Base-by-base conservation (phyloP, 2,329 filamentous ascomycete genomes). In the Didymella pinodella region DNA sequence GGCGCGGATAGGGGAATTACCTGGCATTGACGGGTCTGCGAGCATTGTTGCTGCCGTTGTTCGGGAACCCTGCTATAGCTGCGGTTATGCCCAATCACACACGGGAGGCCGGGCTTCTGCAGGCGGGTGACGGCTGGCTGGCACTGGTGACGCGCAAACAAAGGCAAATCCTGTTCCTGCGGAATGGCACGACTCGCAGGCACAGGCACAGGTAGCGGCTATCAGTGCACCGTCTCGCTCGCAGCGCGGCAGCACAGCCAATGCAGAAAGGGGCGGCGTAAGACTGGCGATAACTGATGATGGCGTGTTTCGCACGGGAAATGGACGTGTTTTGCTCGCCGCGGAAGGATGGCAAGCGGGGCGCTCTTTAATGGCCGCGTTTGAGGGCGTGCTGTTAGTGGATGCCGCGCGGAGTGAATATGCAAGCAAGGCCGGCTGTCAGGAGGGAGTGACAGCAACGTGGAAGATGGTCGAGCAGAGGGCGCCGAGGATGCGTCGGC, bases 1-100 rank as follows among this genome's bases (percentile, higher is more conserved):
- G 61, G 73, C 68, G 63, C 68, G 66, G 67, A 66, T 68, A 64
- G 63, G 73, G 69, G 66, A 65, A 72, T 51, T 73, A 79, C 77
- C 77, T 75, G 77, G 75, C 76, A 78, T 75, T 69, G 75, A 73
- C 69, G 75, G 68, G 62, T 78, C 75, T 65, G 75, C 76, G 65
- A 78, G 72, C 75, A 78, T 77, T 77, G 71, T 74, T 78, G 72
- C 69, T 65, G 71, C 65, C 61, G 70, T 65, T 72, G 62, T 58
- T 62, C 49, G 29, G 47, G 60, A 70, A 73, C 71, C 72, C 73
- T 74, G 72, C 61, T 58, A 51, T 49, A 73, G 70, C 67, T 71
- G 72, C 62, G 51, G 44, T 36, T 36, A 58, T 48, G 69, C 62
- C 75, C 72, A 76, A 76, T 75, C 69, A 76, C 46, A 66, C 60